These are phyloP conservation scores for Populus euphratica DNA, from an alignment of 345 rosid genomes.

Conservation along the genomic window DNA sequence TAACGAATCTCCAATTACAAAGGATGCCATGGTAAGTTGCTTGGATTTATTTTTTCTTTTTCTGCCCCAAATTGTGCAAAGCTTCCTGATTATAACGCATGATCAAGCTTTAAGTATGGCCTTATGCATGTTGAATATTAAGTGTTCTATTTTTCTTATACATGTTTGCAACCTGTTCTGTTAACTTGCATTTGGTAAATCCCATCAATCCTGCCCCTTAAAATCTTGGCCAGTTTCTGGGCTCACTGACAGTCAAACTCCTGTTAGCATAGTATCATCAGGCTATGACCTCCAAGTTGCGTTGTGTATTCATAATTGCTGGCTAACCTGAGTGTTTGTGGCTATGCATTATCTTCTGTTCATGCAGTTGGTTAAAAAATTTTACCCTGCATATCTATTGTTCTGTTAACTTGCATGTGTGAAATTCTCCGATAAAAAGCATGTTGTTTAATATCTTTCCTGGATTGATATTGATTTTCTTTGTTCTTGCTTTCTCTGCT, in stretches of 20 bases:
- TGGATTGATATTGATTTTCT: not conserved
- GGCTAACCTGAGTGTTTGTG: not conserved
- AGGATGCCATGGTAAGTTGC: constrained; percentile 56
- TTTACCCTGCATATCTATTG: not conserved
- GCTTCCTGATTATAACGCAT: not conserved
- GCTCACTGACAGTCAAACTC: not conserved
- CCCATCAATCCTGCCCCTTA: not conserved
- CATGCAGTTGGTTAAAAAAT: not conserved
- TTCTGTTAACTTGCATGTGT: not conserved
- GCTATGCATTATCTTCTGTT: not conserved
- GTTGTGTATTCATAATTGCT: not conserved
- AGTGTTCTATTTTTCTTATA: not conserved
- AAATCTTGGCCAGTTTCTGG: no score
- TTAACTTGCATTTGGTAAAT: not conserved
- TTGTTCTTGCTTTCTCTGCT: not conserved
- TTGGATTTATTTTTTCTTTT: not conserved
- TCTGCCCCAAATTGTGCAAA: not conserved
- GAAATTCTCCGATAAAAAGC: not conserved
- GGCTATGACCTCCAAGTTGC: not conserved
- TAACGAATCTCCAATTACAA: constrained; percentile 45
- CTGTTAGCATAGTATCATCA: not conserved
- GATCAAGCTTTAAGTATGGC: not conserved
- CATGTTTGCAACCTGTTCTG: not conserved
- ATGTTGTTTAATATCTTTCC: not conserved
- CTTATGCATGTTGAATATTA: not conserved